Conservation (phyloP, 345 rosid species). For the Acer campestre region DNA sequence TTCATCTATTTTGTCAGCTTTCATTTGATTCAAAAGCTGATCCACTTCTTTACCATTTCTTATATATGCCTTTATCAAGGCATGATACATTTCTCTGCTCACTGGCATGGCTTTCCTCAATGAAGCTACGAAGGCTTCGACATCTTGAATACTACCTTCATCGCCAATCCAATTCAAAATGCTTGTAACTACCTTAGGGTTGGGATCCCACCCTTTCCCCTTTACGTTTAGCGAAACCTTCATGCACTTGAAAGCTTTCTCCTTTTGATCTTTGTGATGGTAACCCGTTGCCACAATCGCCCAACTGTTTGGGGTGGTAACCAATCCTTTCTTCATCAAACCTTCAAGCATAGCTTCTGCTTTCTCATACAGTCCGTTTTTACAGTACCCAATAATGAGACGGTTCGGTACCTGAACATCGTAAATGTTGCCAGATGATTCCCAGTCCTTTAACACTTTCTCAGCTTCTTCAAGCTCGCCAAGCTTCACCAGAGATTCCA, state of each 20-base stretch:
- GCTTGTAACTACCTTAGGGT: conserved; percentile 41
- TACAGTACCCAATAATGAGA: conserved; percentile 45
- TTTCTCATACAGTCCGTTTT: conserved; percentile 46
- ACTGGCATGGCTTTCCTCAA: conserved; percentile 39
- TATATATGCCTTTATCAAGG: conserved; percentile 52
- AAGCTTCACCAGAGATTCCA: conserved; percentile 72
- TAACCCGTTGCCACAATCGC: conserved; percentile 60
- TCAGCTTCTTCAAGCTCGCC: conserved; percentile 68
- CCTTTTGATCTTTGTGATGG: conserved; percentile 39
- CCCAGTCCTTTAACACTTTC: conserved; percentile 68
- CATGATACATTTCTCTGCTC: conserved; percentile 58
- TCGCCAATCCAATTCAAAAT: conserved; percentile 66
- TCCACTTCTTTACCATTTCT: conserved; percentile 46
- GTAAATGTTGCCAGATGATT: conserved; percentile 58
- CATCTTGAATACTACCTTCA: conserved; percentile 51
- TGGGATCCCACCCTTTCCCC: conserved; percentile 66
- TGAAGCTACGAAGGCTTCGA: conserved; percentile 49
- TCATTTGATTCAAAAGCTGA: conserved; percentile 50
- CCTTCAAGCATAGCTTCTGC: conserved; percentile 64
- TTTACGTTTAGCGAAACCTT: conserved; percentile 41
- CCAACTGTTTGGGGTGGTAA: conserved; percentile 64
- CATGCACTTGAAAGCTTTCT: conserved; percentile 56
- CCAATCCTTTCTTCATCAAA: conserved; percentile 50
- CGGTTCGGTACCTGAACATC: conserved; percentile 62
- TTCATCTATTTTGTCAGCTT: conserved; percentile 51